Evolutionary conservation across 805 yeast species (phyloP), one percentile per base, ranked within the genome.

Genomic region (Starmerella vitae): DNA sequence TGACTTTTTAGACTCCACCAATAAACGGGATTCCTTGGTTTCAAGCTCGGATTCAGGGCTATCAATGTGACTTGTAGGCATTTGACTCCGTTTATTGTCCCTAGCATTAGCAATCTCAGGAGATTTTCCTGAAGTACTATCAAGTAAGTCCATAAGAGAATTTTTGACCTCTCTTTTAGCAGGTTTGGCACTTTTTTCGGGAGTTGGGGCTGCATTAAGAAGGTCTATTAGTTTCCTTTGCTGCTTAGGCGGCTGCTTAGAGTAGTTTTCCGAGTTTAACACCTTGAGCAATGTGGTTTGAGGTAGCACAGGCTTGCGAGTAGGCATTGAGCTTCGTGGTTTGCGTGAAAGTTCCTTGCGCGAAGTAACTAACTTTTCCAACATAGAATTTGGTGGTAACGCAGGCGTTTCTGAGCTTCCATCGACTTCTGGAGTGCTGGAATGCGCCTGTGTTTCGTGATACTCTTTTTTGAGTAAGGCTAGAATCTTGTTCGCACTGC

Each of bases 401-500:
- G 49, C 33, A 15, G 42, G 44, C 19, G 35, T 29, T 10, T 21
- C 27, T 9, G 21, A 12, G 17, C 17, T 14, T 7, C 8, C 8
- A 6, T 27, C 17, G 14, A 27, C 17, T 14, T 27, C 17, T 6
- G 30, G 30, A 6, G 10, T n/a, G 7, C 14, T 7, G 7, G 30
- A 17, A 8, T 13, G 7, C n/a, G 30, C 10, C 10, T 10, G 17
- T 7, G 30, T 27, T 17, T 27, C 17, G 17, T 13, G 10, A 13
- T 12, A 27, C 37, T 54, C 54, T 14, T 37, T 44, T 19, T 46
- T 39, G 20, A 57, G 49, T 20, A 58, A 45, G 8, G 51, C 51
- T 14, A 58, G 46, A 18, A 58, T 55, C 39, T 55, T 57, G 37
- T 47, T 42, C 3, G 61, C 61, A 29, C 50, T 47, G 32, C 52